Conservation (phyloP, 2,329 filamentous ascomycete species). For the Cryphonectria naterciae region DNA sequence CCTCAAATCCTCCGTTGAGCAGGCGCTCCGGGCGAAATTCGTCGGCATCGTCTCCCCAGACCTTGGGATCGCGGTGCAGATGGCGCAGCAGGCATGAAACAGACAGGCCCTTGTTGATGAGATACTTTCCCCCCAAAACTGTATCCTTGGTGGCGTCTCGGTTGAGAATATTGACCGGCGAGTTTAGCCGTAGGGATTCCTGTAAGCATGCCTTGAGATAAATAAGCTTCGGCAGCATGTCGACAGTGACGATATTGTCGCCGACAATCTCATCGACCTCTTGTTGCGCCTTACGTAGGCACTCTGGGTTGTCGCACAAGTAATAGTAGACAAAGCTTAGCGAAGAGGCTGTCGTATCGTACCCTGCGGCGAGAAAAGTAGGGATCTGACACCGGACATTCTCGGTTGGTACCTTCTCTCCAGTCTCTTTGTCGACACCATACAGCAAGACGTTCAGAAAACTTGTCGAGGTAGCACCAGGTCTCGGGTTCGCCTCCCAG, state of each 20-base stretch:
- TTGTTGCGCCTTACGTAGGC: not conserved
- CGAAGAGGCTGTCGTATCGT: not conserved
- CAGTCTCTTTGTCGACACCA: not conserved
- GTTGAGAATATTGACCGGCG: not conserved
- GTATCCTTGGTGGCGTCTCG: not conserved
- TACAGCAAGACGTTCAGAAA: not conserved
- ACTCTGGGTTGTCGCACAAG: not conserved
- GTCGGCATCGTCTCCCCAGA: not conserved
- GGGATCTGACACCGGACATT: not conserved
- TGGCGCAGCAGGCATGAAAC: not conserved
- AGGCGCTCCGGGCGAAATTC: not conserved
- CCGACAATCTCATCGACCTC: not conserved
- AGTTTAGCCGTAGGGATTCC: not conserved
- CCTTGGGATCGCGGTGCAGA: not conserved
- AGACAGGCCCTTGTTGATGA: not conserved
- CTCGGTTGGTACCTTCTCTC: not conserved
- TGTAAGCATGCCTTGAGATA: not conserved
- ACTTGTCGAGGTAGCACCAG: not conserved
- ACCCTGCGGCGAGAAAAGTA: not conserved
- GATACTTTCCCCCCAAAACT: not conserved
- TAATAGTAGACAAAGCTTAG: not conserved
- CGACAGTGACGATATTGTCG: not conserved
- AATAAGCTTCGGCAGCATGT: not conserved
- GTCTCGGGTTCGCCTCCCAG: not conserved
- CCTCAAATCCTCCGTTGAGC: not conserved